phyloP scores from a whole-genome alignment of 2,329 filamentous ascomycete species.

The Fusarium sp. region DNA sequence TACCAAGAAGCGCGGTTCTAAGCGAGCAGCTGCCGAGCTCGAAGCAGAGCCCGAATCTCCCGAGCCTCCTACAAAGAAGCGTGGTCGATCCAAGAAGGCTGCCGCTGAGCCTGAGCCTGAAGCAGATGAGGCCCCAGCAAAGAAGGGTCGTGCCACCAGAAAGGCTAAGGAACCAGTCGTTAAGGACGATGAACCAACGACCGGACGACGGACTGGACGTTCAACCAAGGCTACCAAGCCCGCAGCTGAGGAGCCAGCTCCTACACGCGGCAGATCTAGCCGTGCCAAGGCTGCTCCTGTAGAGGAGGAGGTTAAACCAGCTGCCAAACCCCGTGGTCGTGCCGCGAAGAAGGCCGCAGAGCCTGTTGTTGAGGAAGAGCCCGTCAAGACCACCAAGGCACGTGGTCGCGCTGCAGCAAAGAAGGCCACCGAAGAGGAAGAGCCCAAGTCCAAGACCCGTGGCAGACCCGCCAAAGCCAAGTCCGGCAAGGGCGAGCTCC shows the following conservation, averaged over 20 bases:
- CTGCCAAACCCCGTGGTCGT: slow-evolving; percentile 27
- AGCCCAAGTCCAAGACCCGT: slow-evolving; percentile 31
- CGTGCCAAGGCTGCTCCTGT: slow-evolving; percentile 19
- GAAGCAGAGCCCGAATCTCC: slow-evolving; percentile 18
- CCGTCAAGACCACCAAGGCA: slow-evolving; percentile 28
- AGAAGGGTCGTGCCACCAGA: slow-evolving; percentile 33
- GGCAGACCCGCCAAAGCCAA: slow-evolving; percentile 34
- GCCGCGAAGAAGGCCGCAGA: slow-evolving; percentile 2
- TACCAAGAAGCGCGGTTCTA: slow-evolving; percentile 34
- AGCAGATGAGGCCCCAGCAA: slow-evolving; percentile 28
- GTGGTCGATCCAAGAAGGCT: slow-evolving; percentile 33
- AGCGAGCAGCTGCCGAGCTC: slow-evolving; percentile 18
- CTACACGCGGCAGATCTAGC: slow-evolving; percentile 24
- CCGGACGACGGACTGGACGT: slow-evolving; percentile 19
- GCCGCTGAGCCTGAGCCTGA: slow-evolving; percentile 14
- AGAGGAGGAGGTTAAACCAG: slow-evolving; percentile 4
- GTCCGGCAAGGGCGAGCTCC: slow-evolving; percentile 41
- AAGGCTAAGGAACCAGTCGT: slow-evolving; percentile 19
- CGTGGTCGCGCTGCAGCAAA: slow-evolving; percentile 23
- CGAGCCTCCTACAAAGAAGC: slow-evolving; percentile 36
- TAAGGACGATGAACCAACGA: slow-evolving; percentile 2
- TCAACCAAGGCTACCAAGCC: slow-evolving; percentile 26
- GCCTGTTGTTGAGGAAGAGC: not conserved
- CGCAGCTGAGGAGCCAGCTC: slow-evolving; percentile 4
- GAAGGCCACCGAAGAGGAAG: slow-evolving; percentile 1